Base-by-base conservation (phyloP, 805 yeast species). In the Myxozyma mucilagina region DNA sequence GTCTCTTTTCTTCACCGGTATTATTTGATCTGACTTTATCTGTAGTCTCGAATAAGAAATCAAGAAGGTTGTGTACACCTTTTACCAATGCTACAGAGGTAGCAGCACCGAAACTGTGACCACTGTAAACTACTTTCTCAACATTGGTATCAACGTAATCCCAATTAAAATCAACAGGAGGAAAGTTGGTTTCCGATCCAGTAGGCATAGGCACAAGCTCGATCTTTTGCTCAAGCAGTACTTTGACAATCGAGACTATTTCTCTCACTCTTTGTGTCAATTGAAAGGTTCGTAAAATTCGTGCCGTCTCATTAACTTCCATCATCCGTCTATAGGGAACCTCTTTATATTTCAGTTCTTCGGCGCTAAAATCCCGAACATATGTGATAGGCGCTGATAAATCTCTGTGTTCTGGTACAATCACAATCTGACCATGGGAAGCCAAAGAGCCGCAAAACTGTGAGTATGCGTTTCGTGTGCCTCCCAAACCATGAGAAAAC, bases 371-470 rank as follows among this genome's bases (percentile, higher is more conserved):
- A 63, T 80, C 80, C 77, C 94, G 87, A 52, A 89, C 86, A 72
- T 91, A 92, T 53, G 82, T 84, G 67, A 92, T 81, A 7, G 96
- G 81, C 65, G 89, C 90, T 51, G 82, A 70, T 43, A 83, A 72
- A 10, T 86, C 76, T 61, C 80, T 78, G 60, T 89, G 70, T 35
- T 68, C 70, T 32, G 63, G 57, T 0, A 59, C 66, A 35, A 63
- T 34, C 6, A 68, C 70, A 16, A 68, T 52, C 34, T 57, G 39
- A 10, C 70, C 70, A 48, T 65, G 63, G 6, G 69, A 63, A 13
- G 70, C 70, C 47, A 68, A 16, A 7, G 60, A 51, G 14, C 67
- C 70, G 43, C 70, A 66, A 41, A 59, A 66, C 41, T 66, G 65
- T 3, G 68, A 63, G 52, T 68, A 68, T 18, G 68, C 64, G 29